Conservation (phyloP, 345 rosid genomes). For the Lagerstroemia speciosa region DNA sequence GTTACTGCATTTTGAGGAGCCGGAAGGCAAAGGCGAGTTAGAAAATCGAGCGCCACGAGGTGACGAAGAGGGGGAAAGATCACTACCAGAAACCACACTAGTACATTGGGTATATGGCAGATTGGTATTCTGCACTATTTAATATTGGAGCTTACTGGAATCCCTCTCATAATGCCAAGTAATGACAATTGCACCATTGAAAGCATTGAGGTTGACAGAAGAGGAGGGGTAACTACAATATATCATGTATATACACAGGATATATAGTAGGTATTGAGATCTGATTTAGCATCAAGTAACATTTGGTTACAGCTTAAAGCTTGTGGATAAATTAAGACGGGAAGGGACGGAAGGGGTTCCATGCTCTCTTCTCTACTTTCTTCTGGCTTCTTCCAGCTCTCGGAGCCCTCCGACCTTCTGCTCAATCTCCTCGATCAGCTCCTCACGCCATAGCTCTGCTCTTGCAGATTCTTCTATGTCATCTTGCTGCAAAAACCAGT, state of each 20-base stretch:
- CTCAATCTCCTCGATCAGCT: constrained; percentile 89
- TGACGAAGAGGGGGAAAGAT: too few relatives aligned
- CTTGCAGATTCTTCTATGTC: constrained; percentile 82
- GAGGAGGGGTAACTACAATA: too few relatives aligned
- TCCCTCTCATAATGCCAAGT: too few relatives aligned
- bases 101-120: too few relatives aligned
- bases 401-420: constrained; percentile 78
- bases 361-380: constrained; percentile 24
- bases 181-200: too few relatives aligned
- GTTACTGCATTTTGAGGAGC: too few relatives aligned
- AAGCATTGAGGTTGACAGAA: too few relatives aligned
- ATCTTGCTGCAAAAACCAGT: constrained; percentile 56
- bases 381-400: constrained; percentile 78
- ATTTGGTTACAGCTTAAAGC: not conserved
- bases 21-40: too few relatives aligned
- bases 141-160: too few relatives aligned
- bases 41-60: too few relatives aligned
- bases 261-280: not conserved
- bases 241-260: not conserved
- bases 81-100: too few relatives aligned
- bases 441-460: constrained; percentile 89
- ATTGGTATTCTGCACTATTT: too few relatives aligned
- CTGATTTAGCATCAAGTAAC: not conserved
- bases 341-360: not conserved
- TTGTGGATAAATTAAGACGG: not conserved